Base-by-base conservation (phyloP, 805 yeast genomes). In the Metschnikowia vanudenii region DNA sequence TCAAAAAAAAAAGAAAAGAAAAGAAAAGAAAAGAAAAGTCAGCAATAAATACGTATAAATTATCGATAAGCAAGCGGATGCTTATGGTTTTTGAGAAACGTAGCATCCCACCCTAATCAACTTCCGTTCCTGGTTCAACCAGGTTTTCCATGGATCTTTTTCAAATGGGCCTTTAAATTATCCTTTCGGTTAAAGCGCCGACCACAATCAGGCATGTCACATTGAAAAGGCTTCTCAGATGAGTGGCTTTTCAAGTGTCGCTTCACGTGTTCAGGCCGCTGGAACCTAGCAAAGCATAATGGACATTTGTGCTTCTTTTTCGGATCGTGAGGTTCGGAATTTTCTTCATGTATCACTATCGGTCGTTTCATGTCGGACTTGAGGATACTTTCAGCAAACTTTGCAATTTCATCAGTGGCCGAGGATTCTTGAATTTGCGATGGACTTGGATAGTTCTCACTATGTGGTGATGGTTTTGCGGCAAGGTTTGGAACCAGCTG, bases 211-310 rank as follows among this genome's bases (percentile, higher is more conserved):
- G 68, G 68, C 53, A 74, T 74, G 41, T 77, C 75, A 59, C 84
- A 80, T 47, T 68, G 73, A 54, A 70, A 80, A 7, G 84, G 84
- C 55, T 79, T 79, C 52, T 79, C 84, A 10, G 76, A 66, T 4
- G 81, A 74, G 60, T 80, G 84, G 36, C 79, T 71, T 58, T 80
- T 73, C 76, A 80, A 70, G 56, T 80, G 82, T 51, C 88, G 62
- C 60, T 80, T 83, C 24, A 83, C 89, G 61, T 83, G 89, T 56
- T 83, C 89, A 2, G 89, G 85, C 52, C 86, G 64, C 60, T 82
- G 88, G 69, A 82, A 82, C 41, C 76, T 64, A 33, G 81, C 73
- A 39, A 76, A 79, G 59, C 88, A 82, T 35, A 81, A 60, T 1
- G 86, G 86, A 64, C 89, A 83, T 52, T 73, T 73, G 61, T 83